Evolutionary conservation across 1,284 basidiomycete species (phyloP), one percentile per base, ranked within the genome.

Genomic region (Quambalaria eucalypti): DNA sequence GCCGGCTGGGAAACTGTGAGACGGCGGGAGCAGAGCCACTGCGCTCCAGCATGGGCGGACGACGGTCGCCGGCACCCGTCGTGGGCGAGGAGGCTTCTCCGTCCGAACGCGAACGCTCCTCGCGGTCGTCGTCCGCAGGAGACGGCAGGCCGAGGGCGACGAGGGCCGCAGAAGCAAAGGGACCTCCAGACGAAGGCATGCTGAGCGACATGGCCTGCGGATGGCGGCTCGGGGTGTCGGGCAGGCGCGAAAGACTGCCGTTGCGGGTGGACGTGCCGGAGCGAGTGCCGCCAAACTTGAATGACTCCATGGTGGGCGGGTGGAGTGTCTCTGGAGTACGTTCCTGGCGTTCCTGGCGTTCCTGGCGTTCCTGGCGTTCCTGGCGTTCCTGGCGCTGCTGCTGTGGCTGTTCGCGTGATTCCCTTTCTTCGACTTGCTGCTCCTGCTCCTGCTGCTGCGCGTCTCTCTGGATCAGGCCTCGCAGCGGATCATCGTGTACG

Each of bases 191-290:
- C 44, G 54, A 57, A 8, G 66, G 66, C 36, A 70, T 21, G 47
- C 66, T 61, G 25, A 70, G 64, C 31, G 68, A 70, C 66, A 70
- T 68, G 31, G 64, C 62, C 25, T 25, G 26, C 8, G 12, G 36
- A 10, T 50, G 31, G 2, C 12, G 3, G 16, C 14, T 28, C 7
- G 10, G 16, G 29, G 21, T 33, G 48, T 2, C 4, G 16, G 5
- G 5, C 10, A 23, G 30, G 26, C 23, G 14, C 30, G 36, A 30
- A 14, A 10, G 26, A 12, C 31, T 28, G 38, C 19, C 19, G 28
- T n/a, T n/a, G 46, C 26, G 4, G 12, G 14, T 28, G 25, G 52
- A 7, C 23, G 29, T 12, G 25, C 4, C 26, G 26, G 52, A 23
- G 48, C 23, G 25, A 31, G 23, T 25, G 48, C 10, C n/a, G 29